These are phyloP conservation scores for Leccinum solheimii DNA, from an alignment of 1,284 basidiomycete species.

Conservation along the genomic window DNA sequence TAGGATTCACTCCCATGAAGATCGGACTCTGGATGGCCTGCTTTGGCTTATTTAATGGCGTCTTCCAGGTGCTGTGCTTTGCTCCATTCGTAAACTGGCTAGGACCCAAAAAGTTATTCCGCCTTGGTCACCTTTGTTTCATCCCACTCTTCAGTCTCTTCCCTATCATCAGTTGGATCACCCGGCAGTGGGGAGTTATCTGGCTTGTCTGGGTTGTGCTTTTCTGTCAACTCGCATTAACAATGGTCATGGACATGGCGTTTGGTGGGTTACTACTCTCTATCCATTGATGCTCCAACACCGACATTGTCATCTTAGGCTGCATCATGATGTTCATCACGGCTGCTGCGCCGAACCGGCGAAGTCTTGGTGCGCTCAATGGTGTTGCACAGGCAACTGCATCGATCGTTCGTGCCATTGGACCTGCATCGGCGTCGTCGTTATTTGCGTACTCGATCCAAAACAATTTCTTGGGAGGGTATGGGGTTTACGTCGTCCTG, in stretches of 20 bases:
- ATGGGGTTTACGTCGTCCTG: constrained; percentile 35
- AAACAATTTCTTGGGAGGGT: constrained; percentile 37
- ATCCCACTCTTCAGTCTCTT: constrained; percentile 53
- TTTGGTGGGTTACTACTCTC: constrained; percentile 20
- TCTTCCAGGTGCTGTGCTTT: constrained; percentile 60
- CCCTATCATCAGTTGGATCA: constrained; percentile 52
- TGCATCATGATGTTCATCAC: constrained; percentile 35
- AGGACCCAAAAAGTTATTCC: constrained; percentile 53
- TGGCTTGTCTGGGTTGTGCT: constrained; percentile 29
- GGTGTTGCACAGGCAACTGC: constrained; percentile 54
- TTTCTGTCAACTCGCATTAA: constrained; percentile 21
- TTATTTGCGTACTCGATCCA: constrained; percentile 42
- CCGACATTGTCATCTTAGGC: background rate
- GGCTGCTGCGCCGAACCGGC: constrained; percentile 32
- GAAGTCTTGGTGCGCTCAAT: constrained; percentile 49
- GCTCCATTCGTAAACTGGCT: constrained; percentile 47
- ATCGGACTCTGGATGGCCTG: constrained; percentile 53
- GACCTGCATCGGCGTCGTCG: constrained; percentile 41
- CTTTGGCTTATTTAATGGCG: constrained; percentile 55
- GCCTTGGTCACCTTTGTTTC: constrained; percentile 48
- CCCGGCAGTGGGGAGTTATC: constrained; percentile 29
- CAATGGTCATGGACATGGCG: constrained; percentile 28
- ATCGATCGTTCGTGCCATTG: constrained; percentile 48
- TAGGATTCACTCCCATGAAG: constrained; percentile 51
- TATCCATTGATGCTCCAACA: background rate